These are phyloP conservation scores for Naganishia vaughanmartiniae DNA, from an alignment of 768 basidiomycete genomes.

Conservation along the genomic window DNA sequence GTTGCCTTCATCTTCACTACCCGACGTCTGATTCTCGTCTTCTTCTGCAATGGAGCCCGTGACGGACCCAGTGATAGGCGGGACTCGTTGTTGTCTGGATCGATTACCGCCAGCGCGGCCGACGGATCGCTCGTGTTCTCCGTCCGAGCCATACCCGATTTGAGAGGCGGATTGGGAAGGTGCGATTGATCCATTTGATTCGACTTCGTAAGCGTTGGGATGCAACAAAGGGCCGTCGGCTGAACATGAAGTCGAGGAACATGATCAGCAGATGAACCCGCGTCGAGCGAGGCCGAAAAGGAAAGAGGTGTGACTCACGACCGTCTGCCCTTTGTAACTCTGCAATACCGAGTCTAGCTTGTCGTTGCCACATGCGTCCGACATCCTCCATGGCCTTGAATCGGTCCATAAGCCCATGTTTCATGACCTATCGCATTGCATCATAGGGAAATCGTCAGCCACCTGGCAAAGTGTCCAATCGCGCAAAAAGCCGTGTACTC, in stretches of 20 bases:
- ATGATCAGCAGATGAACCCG: slow-evolving; percentile 8
- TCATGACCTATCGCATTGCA: slow-evolving; percentile 42
- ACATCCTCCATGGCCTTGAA: slow-evolving; percentile 52
- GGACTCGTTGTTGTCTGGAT: slow-evolving; percentile 17
- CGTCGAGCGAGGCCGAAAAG: not conserved
- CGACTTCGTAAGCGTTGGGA: slow-evolving; percentile 48
- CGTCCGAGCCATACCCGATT: slow-evolving; percentile 38
- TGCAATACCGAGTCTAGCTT: slow-evolving; percentile 45
- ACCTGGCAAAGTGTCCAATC: not conserved
- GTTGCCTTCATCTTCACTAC: slow-evolving; percentile 42
- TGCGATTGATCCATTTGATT: slow-evolving; percentile 51
- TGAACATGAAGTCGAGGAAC: not conserved
- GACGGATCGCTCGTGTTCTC: slow-evolving; percentile 31
- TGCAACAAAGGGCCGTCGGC: slow-evolving; percentile 34
- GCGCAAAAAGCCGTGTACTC: not conserved
- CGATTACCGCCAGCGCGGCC: slow-evolving; percentile 19
- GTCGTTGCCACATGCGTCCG: slow-evolving; percentile 49
- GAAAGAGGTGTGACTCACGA: slow-evolving; percentile 19
- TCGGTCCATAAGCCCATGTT: slow-evolving; percentile 47
- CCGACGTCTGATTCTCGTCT: slow-evolving; percentile 47
- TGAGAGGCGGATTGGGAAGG: slow-evolving; percentile 52
- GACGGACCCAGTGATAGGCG: slow-evolving; percentile 36
- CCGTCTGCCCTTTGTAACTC: slow-evolving; percentile 45
- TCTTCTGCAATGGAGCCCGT: slow-evolving; percentile 50
- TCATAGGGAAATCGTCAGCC: not conserved